Evolutionary conservation across 1,284 basidiomycete species (phyloP), one percentile per base, ranked within the genome.

Genomic region (Phlebopus sp.): DNA sequence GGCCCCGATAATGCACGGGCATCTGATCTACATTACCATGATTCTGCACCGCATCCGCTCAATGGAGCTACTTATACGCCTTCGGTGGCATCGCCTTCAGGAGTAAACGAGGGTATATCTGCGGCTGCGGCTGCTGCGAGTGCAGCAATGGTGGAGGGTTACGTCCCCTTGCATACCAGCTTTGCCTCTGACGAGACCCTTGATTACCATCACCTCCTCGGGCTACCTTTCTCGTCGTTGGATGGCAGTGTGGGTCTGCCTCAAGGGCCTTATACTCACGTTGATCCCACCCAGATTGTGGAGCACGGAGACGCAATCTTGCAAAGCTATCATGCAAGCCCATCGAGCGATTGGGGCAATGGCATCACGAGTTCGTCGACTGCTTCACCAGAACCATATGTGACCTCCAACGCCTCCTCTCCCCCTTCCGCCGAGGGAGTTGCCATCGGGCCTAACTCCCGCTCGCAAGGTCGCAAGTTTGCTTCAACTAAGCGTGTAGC

Each of bases 271-370:
- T 91, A 82, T 70, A 92, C 90, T 27, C 87, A 91, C 66, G 87
- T 95, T 52, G 90, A 95, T 70, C 92, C 92, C 2, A 85, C 83
- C 17, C 90, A 94, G 66, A 87, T 93, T 41, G 69, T 69, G 39
- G 76, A 76, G 15, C 75, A 76, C 40, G 55, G 59, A 37, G 74
- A 73, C 23, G 68, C 69, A 44, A 64, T 71, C 10, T 75, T 73
- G 55, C 67, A 72, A 41, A 74, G 71, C 46, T 81, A 82, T 69
- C 85, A 88, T 62, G 71, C 84, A 17, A 90, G 87, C 60, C 88
- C 87, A 6, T 86, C 84, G 19, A 90, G 87, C 64, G 88, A 90
- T 61, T 90, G 86, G 86, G 79, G 76, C 39, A 82, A 80, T 58
- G 80, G 79, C 21, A 69, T 82, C 41, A 74, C 71, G 50, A 76